Conservation (phyloP, 331 rosid genomes). For the Malus hybrid region DNA sequence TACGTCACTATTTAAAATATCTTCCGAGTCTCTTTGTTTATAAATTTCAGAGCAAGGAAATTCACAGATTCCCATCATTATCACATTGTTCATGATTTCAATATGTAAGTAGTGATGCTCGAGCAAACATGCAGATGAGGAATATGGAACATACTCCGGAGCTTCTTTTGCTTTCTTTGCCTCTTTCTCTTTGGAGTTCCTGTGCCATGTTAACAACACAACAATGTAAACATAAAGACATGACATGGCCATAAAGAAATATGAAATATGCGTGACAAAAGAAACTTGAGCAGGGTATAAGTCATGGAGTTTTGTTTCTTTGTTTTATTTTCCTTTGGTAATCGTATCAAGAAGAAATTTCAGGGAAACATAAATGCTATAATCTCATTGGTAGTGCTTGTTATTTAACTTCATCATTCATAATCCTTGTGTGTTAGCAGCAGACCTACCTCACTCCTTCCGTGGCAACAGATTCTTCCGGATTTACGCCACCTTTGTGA, state of each 20-base stretch:
- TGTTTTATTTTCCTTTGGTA: neutral
- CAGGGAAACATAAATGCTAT: neutral
- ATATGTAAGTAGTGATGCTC: neutral
- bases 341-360: neutral
- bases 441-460: constrained; percentile 49
- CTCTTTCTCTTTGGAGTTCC: constrained; percentile 32
- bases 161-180: constrained; percentile 27
- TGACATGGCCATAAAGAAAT: neutral
- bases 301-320: neutral
- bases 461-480: constrained; percentile 31
- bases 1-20: neutral
- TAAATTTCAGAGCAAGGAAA: neutral
- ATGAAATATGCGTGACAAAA: neutral
- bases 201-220: constrained; percentile 26
- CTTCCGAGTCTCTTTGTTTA: neutral
- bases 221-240: constrained; percentile 8
- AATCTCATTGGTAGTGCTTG: neutral
- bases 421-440: constrained; percentile 1
- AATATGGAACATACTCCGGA: constrained; percentile 36
- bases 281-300: neutral
- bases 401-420: neutral
- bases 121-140: neutral
- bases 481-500: constrained; percentile 38
- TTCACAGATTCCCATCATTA: neutral
- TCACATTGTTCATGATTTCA: neutral